Base-by-base conservation (phyloP, 2,329 filamentous ascomycete genomes). In the Fusarium sp. region DNA sequence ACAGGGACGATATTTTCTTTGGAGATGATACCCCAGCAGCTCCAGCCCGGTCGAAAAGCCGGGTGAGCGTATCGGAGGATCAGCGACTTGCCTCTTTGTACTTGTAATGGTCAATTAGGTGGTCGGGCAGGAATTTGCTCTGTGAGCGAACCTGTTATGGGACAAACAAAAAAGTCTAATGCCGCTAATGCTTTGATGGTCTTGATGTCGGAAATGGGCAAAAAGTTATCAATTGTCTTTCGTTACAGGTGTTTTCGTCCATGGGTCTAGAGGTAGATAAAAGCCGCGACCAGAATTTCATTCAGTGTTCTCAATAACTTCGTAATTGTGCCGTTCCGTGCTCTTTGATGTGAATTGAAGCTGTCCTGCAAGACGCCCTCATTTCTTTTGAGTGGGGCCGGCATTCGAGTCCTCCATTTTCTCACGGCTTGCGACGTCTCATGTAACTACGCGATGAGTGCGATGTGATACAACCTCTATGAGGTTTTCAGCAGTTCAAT, bases 181-280 rank as follows among this genome's bases (percentile, higher is more conserved):
- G 74, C 72, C 60, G 64, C 60, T 71, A 77, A 78, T 75, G 69
- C 67, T 73, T 69, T 73, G 71, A 76, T 75, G 72, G 61, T 72
- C 67, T 68, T 68, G 50, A 69, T 59, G 70, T 61, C 61, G 66
- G 64, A 67, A 65, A 67, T 52, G 71, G 70, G 64, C 72, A 61
- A 73, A 76, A 76, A 64, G 67, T 63, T 74, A 72, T 59, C 62
- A 54, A 65, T 54, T 61, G 67, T 75, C 69, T 75, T 67, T 74
- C 68, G 46, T 65, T 72, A 72, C 60, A 75, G 69, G 69, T 67
- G 72, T 69, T 74, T 66, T 44, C 60, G 53, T 72, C 60, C 57
- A 60, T 59, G 75, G 69, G 69, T 74, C 73, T 77, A 77, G 70
- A 74, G 73, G 68, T 77, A 77, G 75, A 77, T 58, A 77, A 74